A percentile compares a stretch with the other conserved stretches of the same genome.
phyloP scores from a whole-genome alignment of 2,329 filamentous ascomycete species.

The Westerdykella sp. region DNA sequence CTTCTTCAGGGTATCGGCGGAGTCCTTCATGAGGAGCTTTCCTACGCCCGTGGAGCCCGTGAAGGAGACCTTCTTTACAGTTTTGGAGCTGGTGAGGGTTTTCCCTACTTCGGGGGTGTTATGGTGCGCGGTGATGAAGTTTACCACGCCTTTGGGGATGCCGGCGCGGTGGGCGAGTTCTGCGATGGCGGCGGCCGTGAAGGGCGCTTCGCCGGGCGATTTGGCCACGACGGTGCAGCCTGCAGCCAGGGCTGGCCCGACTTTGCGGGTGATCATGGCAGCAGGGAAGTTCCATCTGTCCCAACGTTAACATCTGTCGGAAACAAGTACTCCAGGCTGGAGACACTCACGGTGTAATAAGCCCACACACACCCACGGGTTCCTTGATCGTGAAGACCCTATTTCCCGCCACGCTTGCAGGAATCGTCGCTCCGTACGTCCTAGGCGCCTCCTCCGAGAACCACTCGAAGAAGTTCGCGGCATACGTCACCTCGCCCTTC shows the following conservation, averaged over 20 bases:
- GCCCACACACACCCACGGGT: constrained; percentile 73
- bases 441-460: constrained; percentile 37
- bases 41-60: constrained; percentile 67
- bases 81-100: constrained; percentile 67
- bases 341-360: constrained; percentile 62
- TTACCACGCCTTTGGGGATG: constrained; percentile 84
- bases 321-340: background rate
- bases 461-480: constrained; percentile 39
- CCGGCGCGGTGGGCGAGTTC: constrained; percentile 83
- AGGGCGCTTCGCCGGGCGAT: constrained; percentile 85
- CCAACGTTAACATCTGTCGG: background rate
- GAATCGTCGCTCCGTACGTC: constrained; percentile 62
- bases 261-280: constrained; percentile 47
- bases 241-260: constrained; percentile 69
- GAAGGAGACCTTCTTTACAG: constrained; percentile 85
- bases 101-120: constrained; percentile 78
- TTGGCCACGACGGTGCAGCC: constrained; percentile 93
- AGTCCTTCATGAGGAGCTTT: constrained; percentile 83
- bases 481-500: constrained; percentile 37
- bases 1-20: constrained; percentile 75
- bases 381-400: constrained; percentile 74
- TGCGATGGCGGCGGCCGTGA: constrained; percentile 79
- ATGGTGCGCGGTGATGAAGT: constrained; percentile 71
- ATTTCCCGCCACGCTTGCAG: constrained; percentile 63
- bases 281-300: constrained; percentile 68